These are phyloP conservation scores for Sistotremastrum suecicum DNA, from an alignment of 768 basidiomycete genomes.

Conservation along the genomic window DNA sequence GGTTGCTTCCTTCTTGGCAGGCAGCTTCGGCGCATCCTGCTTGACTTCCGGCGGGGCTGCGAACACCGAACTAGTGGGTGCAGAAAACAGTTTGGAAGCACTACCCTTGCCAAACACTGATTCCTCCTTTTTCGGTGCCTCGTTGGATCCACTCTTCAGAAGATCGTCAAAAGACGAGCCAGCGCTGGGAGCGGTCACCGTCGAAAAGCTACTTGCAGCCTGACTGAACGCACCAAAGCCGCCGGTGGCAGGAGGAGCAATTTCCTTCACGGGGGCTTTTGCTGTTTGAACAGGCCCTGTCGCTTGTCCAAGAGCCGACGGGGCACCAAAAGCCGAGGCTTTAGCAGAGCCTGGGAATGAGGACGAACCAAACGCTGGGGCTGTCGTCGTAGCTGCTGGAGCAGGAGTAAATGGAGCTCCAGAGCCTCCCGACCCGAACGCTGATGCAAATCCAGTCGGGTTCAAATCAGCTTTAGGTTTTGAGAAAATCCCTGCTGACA, in stretches of 20 bases:
- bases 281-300: conserved; percentile 2
- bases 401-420: neutral
- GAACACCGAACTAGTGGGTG: no score
- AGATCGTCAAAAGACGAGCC: no score
- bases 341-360: conserved; percentile 11
- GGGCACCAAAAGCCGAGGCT: conserved; percentile 8
- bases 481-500: no score
- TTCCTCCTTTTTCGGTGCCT: no score
- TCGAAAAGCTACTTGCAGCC: neutral
- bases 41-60: no score
- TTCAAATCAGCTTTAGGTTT: no score
- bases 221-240: conserved; percentile 25
- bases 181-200: no score
- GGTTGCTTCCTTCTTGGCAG: no score
- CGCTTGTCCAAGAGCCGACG: conserved; percentile 7
- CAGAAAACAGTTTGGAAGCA: no score
- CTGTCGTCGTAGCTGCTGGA: neutral
- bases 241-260: conserved; percentile 6
- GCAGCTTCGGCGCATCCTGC: no score
- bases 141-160: no score
- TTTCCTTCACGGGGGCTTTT: neutral
- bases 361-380: conserved; percentile 8
- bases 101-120: no score
- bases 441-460: neutral
- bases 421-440: neutral